Base-by-base conservation (phyloP, 2,329 filamentous ascomycete genomes). In the Dendryphion nanum region DNA sequence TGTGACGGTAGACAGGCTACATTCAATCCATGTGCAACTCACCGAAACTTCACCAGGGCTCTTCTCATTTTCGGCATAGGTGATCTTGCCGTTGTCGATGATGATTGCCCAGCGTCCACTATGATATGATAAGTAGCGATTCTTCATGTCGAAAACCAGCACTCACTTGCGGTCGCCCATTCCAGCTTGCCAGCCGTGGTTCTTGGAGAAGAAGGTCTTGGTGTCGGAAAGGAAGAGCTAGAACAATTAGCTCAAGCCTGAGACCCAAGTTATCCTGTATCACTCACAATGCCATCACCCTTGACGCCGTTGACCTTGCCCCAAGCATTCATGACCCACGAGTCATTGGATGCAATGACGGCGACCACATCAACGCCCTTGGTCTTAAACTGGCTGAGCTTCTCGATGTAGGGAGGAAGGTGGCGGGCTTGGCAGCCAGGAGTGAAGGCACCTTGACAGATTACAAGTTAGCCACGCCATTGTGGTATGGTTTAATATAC, bases 301-400 rank as follows among this genome's bases (percentile, higher is more conserved):
- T 79, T 83, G 61, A 91, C 75, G 37, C 77, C 76, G 71, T 94
- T 91, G 61, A 89, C 88, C 79, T 95, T 95, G 70, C 82, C 85
- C 87, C 87, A 93, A 38, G 86, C 88, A 56, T 81, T 83, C 86
- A 91, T 91, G 67, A 95, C 89, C 63, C 77, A 94, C 48, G 83
- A 74, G 70, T 95, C 89, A 70, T 95, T 95, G 74, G 74, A 84
- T 43, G 88, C 86, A 59, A 94, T 83, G 61, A 93, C 81, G 51
- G 88, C 79, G 57, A 95, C 80, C 47, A 85, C 69, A 68, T 95
- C 89, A 51, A 94, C 85, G 56, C 86, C 88, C 77, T 91, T 91
- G 62, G 73, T 72, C 72, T 82, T 83, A 68, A 94, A 75, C 61
- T 83, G 74, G 37, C 79, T 73, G 52, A 83, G 71, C 65, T 87